These are phyloP conservation scores for Calonectria leucothoes DNA, from an alignment of 2,329 filamentous ascomycete species.

Conservation along the genomic window DNA sequence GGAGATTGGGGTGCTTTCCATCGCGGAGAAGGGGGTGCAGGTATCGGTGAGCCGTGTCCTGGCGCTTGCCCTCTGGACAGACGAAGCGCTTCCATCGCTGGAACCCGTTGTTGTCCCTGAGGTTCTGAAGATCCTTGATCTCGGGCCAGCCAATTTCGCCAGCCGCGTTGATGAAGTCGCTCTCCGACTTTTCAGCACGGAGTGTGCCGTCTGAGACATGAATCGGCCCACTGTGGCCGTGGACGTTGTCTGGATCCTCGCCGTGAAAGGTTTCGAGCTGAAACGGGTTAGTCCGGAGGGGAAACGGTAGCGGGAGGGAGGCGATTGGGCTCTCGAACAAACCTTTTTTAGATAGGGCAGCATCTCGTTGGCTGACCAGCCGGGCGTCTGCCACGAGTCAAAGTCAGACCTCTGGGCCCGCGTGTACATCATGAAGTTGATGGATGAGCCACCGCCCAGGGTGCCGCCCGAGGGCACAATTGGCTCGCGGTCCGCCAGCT, in stretches of 20 bases:
- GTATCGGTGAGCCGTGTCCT: constrained; percentile 68
- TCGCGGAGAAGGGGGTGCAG: constrained; percentile 45
- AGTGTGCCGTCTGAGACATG: constrained; percentile 64
- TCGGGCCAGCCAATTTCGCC: constrained; percentile 60
- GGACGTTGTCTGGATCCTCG: constrained; percentile 54
- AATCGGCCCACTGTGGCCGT: constrained; percentile 67
- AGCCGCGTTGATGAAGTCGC: constrained; percentile 62
- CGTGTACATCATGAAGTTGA: constrained; percentile 49
- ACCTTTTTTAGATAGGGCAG: constrained; percentile 48
- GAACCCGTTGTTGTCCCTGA: constrained; percentile 53
- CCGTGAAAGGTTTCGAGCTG: constrained; percentile 68
- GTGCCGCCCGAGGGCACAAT: constrained; percentile 43
- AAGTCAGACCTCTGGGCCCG: constrained; percentile 47
- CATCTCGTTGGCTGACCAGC: constrained; percentile 48
- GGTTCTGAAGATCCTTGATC: constrained; percentile 64
- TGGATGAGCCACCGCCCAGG: constrained; percentile 46
- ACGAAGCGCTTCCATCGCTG: constrained; percentile 55
- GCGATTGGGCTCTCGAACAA: background rate
- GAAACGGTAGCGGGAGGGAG: fast-evolving
- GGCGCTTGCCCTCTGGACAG: constrained; percentile 60
- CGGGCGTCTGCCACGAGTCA: constrained; percentile 48
- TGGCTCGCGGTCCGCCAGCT: constrained; percentile 37
- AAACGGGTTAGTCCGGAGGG: background rate
- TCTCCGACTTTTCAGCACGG: constrained; percentile 51
- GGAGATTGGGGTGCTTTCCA: constrained; percentile 64